Evolutionary conservation across 176 grass and related monocot species (phyloP), one percentile per base, ranked within the genome.

Genomic region (Carex cristatella): DNA sequence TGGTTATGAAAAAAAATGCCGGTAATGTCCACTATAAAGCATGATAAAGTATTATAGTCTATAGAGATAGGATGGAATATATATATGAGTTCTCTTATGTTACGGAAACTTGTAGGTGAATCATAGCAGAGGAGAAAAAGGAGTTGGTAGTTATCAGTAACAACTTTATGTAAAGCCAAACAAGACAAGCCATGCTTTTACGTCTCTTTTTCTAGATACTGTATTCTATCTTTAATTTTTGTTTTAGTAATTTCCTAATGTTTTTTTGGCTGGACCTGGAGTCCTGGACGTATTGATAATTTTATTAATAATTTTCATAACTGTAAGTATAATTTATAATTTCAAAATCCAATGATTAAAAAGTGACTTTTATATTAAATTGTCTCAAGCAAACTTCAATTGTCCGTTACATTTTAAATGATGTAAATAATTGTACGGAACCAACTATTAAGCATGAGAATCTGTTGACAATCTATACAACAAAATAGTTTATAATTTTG

Each of bases 91-190:
- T 31, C 3, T 35, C 51, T 58, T 58, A 37, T 54, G 71, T 75
- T 79, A 79, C 10, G 31, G 14, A 79, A 33, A 79, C 53, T 79
- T 79, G 53, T 79, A 33, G 51, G 51, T 55, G 53, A 79, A 58
- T 58, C 51, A 79, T 58, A 57, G 51, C 30, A 57, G 27, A 58
- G 19, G 35, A 58, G 6, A 16, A 79, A 72, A 58, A 27, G 69
- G 13, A 56, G 12, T 14, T 33, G 51, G 51, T 57, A 57, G 28
- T 78, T 57, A 78, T 57, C 30, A 58, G 7, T 56, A 76, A 30
- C 30, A 14, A 37, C 74, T 79, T 79, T 58, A 37, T 79, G 53
- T 16, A 35, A 79, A 79, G 28, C 27, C 31, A 58, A 79, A 79
- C 53, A 79, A 58, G 74, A 58, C 30, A 58, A 4, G 74, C 4